Evolutionary conservation across 371 early-diverging fungal species (phyloP).

Genomic region (Mucor plumbeus): DNA sequence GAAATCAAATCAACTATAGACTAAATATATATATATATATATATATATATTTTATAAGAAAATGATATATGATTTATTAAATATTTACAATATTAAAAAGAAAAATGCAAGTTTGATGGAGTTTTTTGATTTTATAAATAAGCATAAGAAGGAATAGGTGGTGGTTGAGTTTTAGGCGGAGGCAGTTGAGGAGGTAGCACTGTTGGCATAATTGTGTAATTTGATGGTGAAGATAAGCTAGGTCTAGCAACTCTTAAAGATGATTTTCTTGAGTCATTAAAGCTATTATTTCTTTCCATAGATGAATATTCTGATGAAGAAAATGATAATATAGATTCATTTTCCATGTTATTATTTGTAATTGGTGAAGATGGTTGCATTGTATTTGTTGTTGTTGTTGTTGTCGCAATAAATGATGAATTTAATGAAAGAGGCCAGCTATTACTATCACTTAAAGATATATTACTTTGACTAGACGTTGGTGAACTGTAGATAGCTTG

Average conservation of each 20-base stretch:
- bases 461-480: constrained; percentile 4
- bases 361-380: not conserved
- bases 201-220: constrained; percentile 1
- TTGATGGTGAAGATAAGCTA: not conserved
- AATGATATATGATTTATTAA: not conserved
- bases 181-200: constrained; percentile 31
- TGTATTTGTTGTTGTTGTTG: not conserved
- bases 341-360: not conserved
- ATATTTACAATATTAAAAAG: not conserved
- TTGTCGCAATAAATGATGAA: not conserved
- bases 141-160: constrained; percentile 28
- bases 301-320: not conserved
- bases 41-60: too few species aligned
- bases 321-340: constrained; percentile 5
- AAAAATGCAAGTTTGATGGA: not conserved
- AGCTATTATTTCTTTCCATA: not conserved
- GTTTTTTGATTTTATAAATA: constrained; percentile 1
- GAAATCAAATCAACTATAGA: too few species aligned
- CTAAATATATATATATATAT: too few species aligned
- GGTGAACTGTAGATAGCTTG: not conserved
- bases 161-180: constrained; percentile 29
- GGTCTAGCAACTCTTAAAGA: not conserved
- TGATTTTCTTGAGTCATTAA: not conserved
- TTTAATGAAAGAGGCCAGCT: not conserved
- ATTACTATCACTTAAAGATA: not conserved